Percentiles rank a stretch among this genome's conserved stretches.
Conservation (phyloP, 176 grass and related monocot genomes). For the Echinochloa phyllopogon region DNA sequence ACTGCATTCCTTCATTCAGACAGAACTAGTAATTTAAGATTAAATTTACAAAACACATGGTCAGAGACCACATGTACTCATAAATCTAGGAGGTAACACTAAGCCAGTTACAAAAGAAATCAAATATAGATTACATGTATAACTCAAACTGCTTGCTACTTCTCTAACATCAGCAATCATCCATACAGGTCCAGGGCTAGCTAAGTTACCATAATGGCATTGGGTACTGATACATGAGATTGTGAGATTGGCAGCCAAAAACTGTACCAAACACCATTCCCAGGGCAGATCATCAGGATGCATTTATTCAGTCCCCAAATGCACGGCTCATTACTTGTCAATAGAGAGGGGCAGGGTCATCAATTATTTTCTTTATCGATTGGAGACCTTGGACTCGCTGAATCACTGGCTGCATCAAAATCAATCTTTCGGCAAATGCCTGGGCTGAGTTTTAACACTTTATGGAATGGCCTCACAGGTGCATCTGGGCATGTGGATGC, state of each 20-base stretch:
- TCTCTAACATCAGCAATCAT: constrained; percentile 26
- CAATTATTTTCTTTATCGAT: neutral
- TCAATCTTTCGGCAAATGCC: constrained; percentile 68
- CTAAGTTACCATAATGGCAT: constrained; percentile 37
- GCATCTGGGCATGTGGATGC: constrained; percentile 65
- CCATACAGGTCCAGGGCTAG: constrained; percentile 40
- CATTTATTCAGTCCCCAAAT: constrained; percentile 17
- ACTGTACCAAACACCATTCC: neutral
- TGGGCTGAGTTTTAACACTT: constrained; percentile 43
- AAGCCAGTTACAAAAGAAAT: constrained; percentile 18
- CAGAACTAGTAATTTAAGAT: neutral
- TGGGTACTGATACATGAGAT: constrained; percentile 1
- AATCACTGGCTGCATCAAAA: constrained; percentile 45
- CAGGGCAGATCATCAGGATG: neutral
- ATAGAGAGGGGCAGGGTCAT: neutral
- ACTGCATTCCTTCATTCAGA: constrained; percentile 12
- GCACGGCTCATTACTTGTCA: constrained; percentile 2
- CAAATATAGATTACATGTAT: constrained; percentile 51
- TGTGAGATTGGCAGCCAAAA: neutral
- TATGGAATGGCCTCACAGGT: constrained; percentile 44
- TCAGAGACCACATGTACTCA: neutral
- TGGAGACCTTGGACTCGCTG: constrained; percentile 20
- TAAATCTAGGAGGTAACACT: constrained; percentile 22
- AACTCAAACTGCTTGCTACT: constrained; percentile 48
- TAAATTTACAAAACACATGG: constrained; percentile 27